phyloP scores from a whole-genome alignment of 441 rosid species.

The Daphne laureola region DNA sequence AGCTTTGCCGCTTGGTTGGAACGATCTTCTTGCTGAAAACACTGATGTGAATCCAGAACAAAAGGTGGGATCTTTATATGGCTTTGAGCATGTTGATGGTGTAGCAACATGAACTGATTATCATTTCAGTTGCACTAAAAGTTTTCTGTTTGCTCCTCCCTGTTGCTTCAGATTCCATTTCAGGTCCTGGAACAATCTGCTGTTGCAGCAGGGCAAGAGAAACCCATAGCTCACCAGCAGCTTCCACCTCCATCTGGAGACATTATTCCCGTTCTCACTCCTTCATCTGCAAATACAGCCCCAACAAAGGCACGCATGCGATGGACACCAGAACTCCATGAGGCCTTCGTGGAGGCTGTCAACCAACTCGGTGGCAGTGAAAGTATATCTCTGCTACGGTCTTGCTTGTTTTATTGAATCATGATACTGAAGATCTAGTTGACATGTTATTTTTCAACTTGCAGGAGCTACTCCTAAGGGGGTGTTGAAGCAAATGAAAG shows the following conservation, averaged over 20 bases:
- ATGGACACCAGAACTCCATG: constrained; percentile 87
- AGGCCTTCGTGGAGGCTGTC: constrained; percentile 86
- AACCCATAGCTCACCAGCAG: constrained; percentile 32
- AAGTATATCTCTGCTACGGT: constrained; percentile 32
- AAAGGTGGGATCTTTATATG: constrained; percentile 41
- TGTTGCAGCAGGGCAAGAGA: constrained; percentile 20
- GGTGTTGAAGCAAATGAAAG: constrained; percentile 86
- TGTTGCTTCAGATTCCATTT: constrained; percentile 37
- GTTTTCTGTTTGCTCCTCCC: constrained; percentile 15
- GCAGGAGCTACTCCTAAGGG: constrained; percentile 95
- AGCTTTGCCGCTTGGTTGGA: constrained; percentile 61
- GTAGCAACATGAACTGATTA: constrained; percentile 6
- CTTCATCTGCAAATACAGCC: constrained; percentile 42
- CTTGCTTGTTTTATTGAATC: constrained; percentile 4
- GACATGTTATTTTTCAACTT: constrained; percentile 15
- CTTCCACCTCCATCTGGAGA: constrained; percentile 51
- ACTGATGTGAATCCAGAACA: constrained; percentile 42
- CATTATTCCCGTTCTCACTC: constrained; percentile 33
- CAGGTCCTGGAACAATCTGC: constrained; percentile 32
- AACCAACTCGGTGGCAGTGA: constrained; percentile 82
- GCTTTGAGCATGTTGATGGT: constrained; percentile 6
- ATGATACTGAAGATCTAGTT: constrained; percentile 9
- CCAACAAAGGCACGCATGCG: constrained; percentile 76
- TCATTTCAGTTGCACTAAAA: not conserved
- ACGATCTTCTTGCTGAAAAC: constrained; percentile 56